Conservation (phyloP, 2,329 filamentous ascomycete genomes). For the Botryotinia globosa region DNA sequence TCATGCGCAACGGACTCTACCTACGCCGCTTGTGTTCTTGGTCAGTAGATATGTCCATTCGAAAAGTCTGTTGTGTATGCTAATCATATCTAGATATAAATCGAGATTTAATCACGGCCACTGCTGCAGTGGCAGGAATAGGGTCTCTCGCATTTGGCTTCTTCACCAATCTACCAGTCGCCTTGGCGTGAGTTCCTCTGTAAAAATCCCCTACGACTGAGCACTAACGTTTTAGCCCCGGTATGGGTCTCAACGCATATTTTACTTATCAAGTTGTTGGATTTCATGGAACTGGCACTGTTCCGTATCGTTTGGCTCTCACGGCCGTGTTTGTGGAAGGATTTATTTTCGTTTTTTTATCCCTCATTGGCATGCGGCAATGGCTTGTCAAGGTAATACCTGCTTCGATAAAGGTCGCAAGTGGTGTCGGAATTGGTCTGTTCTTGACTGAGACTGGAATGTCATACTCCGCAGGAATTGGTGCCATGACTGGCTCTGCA, state of each 20-base stretch:
- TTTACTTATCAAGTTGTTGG: slow-evolving; percentile 67
- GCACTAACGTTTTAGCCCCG: slow-evolving; percentile 47
- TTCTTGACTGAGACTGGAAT: slow-evolving; percentile 63
- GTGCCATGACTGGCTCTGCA: slow-evolving; percentile 68
- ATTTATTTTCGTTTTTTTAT: slow-evolving; percentile 61
- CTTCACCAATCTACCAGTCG: slow-evolving; percentile 77
- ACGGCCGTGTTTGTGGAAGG: slow-evolving; percentile 65
- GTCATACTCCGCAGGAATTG: slow-evolving; percentile 75
- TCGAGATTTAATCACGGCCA: slow-evolving; percentile 73
- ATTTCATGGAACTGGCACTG: slow-evolving; percentile 53
- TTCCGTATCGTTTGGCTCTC: slow-evolving; percentile 59
- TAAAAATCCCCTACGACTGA: not conserved
- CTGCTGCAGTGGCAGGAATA: slow-evolving; percentile 74
- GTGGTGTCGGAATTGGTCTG: slow-evolving; percentile 62
- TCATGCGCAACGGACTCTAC: slow-evolving; percentile 38
- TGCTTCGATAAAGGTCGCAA: slow-evolving; percentile 62
- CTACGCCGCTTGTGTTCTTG: slow-evolving; percentile 45
- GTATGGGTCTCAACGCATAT: slow-evolving; percentile 67
- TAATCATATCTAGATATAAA: slow-evolving; percentile 9
- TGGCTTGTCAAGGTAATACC: slow-evolving; percentile 68
- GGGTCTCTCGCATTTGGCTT: slow-evolving; percentile 75
- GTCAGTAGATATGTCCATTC: slow-evolving; percentile 22
- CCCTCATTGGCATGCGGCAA: slow-evolving; percentile 67
- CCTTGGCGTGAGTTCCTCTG: slow-evolving; percentile 59
- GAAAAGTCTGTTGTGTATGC: not conserved